These are phyloP conservation scores for Dimargaris xerosporica DNA, from an alignment of 192 early-diverging fungal genomes.

Conservation along the genomic window DNA sequence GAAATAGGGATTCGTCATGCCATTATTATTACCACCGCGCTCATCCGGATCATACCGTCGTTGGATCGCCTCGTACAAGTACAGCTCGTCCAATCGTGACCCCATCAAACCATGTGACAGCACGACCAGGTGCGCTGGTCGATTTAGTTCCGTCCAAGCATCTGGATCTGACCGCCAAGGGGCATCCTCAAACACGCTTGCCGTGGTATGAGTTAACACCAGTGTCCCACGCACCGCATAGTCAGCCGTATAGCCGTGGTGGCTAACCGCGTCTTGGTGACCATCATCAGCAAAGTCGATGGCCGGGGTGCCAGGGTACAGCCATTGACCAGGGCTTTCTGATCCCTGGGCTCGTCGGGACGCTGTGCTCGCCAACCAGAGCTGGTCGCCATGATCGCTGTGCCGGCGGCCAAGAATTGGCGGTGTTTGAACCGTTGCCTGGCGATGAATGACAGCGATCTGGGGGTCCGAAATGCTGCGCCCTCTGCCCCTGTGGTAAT, in stretches of 20 bases:
- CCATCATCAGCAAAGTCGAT: neutral
- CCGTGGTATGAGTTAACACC: neutral
- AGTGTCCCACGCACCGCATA: neutral
- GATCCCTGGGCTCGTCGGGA: neutral
- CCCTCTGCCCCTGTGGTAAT: too few species aligned
- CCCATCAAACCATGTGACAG: slow-evolving; percentile 10
- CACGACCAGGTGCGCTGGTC: slow-evolving; percentile 3
- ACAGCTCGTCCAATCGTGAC: slow-evolving; percentile 8
- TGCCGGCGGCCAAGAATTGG: neutral
- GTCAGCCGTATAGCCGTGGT: neutral
- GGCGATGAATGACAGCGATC: too few species aligned
- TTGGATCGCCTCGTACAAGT: neutral
- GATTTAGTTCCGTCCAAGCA: neutral
- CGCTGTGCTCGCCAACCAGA: neutral
- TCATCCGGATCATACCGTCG: neutral
- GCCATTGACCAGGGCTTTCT: neutral
- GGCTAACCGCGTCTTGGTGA: neutral
- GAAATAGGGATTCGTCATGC: neutral
- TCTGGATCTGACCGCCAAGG: neutral
- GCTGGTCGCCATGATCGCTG: neutral
- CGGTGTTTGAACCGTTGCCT: neutral
- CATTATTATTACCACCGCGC: neutral
- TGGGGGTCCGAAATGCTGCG: too few species aligned
- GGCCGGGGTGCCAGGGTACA: neutral
- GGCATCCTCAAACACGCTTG: neutral